A percentile compares a stretch with the other conserved stretches of the same genome.
Conservation (phyloP, 148 eudicot species). For the Rhododendron ferrugineum region DNA sequence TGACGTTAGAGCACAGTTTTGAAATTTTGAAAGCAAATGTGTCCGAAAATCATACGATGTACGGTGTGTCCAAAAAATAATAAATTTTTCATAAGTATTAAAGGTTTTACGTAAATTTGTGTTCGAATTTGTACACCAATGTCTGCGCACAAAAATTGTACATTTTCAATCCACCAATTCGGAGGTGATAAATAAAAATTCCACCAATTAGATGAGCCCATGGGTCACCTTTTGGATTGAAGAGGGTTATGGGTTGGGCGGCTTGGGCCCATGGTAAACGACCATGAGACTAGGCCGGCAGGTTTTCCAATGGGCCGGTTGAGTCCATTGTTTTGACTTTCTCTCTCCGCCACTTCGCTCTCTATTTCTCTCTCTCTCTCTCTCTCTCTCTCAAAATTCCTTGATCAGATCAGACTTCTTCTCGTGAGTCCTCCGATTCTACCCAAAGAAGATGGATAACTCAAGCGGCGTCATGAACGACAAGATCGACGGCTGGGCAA, state of each 20-base stretch:
- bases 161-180: too few relatives aligned
- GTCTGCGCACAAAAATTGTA: too few relatives aligned
- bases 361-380: background rate
- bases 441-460: conserved; percentile 35
- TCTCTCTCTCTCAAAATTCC: background rate
- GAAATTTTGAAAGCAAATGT: too few relatives aligned
- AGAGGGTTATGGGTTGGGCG: background rate
- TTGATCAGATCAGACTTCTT: background rate
- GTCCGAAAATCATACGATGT: too few relatives aligned
- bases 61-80: too few relatives aligned
- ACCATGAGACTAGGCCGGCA: background rate
- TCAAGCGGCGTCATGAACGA: conserved; percentile 27
- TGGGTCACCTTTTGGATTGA: background rate
- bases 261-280: background rate
- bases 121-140: too few relatives aligned
- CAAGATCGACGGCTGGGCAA: conserved; percentile 51
- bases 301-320: background rate
- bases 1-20: too few relatives aligned
- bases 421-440: background rate
- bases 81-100: too few relatives aligned
- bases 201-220: too few relatives aligned
- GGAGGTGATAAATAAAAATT: too few relatives aligned
- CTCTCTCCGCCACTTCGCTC: background rate
- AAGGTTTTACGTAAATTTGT: too few relatives aligned
- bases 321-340: background rate